A percentile compares a stretch with the other conserved stretches of the same genome.
These are phyloP conservation scores for Cercospora sesami DNA, from an alignment of 2,329 filamentous ascomycete genomes.

Conservation along the genomic window DNA sequence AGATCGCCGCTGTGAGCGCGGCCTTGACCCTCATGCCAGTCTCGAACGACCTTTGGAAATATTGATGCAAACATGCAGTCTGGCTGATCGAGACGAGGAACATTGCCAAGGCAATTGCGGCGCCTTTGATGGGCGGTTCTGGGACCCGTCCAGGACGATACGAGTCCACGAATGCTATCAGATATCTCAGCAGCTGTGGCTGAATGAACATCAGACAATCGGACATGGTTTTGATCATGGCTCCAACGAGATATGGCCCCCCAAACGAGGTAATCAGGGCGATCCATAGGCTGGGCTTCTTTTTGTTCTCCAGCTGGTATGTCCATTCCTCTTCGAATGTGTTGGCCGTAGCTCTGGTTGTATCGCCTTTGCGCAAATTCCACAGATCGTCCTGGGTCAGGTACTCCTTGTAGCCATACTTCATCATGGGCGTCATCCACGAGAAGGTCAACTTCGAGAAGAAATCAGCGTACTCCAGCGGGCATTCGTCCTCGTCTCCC, in stretches of 20 bases:
- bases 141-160: conserved; percentile 62
- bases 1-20: conserved; percentile 84
- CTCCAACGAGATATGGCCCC: conserved; percentile 75
- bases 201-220: conserved; percentile 85
- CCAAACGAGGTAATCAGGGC: conserved; percentile 83
- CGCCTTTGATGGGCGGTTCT: conserved; percentile 79
- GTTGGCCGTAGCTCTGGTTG: conserved; percentile 70
- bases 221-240: conserved; percentile 84
- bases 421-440: conserved; percentile 99
- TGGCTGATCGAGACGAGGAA: conserved; percentile 83
- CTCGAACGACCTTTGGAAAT: conserved; percentile 93
- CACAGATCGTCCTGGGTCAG: conserved; percentile 94
- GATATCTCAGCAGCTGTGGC: conserved; percentile 79
- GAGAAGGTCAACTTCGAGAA: conserved; percentile 93
- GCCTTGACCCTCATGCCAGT: conserved; percentile 97
- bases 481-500: conserved; percentile 69
- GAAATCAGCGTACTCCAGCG: conserved; percentile 85
- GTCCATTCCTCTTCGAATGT: conserved; percentile 75
- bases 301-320: conserved; percentile 67
- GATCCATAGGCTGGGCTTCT: conserved; percentile 77
- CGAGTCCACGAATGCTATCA: conserved; percentile 83
- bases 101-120: conserved; percentile 87
- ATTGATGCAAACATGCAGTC: conserved; percentile 91
- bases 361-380: conserved; percentile 80
- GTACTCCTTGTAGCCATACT: conserved; percentile 84